These are phyloP conservation scores for Cairneyella variabilis DNA, from an alignment of 495 filamentous ascomycete genomes.

Conservation along the genomic window DNA sequence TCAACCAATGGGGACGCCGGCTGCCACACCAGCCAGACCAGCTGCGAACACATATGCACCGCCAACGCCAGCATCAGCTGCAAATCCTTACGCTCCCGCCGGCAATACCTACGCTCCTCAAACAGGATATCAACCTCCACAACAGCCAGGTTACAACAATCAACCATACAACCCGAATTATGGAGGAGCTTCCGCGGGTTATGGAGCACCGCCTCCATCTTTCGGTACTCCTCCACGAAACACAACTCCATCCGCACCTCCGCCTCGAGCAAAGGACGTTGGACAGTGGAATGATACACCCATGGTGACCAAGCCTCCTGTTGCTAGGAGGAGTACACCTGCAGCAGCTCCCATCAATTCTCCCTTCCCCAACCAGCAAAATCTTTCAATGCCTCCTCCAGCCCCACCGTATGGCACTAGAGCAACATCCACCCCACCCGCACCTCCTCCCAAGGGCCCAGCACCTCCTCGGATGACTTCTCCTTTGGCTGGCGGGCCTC, in stretches of 20 bases:
- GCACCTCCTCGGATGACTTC: constrained; percentile 49
- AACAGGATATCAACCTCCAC: constrained; percentile 2
- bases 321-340: constrained; percentile 68
- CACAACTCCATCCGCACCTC: constrained; percentile 57
- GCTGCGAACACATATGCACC: constrained; percentile 21
- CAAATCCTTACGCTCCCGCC: constrained; percentile 61
- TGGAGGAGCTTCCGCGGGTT: too few relatives aligned
- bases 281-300: constrained; percentile 95
- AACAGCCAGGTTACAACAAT: not conserved
- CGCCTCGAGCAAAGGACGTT: constrained; percentile 66
- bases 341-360: constrained; percentile 55
- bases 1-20: constrained; percentile 18
- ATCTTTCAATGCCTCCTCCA: constrained; percentile 37
- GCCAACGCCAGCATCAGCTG: constrained; percentile 33
- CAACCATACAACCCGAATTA: not conserved
- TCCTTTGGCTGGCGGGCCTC: constrained; percentile 45
- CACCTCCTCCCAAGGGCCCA: constrained; percentile 55
- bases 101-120: constrained; percentile 28
- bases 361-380: constrained; percentile 62
- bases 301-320: constrained; percentile 71
- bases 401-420: constrained; percentile 40
- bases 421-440: constrained; percentile 46
- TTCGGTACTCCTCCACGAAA: constrained; percentile 27
- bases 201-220: constrained; percentile 23
- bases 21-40: constrained; percentile 28